Evolutionary conservation across 208 protist species (phyloP).

Genomic region (Wallacemonas sp.): DNA sequence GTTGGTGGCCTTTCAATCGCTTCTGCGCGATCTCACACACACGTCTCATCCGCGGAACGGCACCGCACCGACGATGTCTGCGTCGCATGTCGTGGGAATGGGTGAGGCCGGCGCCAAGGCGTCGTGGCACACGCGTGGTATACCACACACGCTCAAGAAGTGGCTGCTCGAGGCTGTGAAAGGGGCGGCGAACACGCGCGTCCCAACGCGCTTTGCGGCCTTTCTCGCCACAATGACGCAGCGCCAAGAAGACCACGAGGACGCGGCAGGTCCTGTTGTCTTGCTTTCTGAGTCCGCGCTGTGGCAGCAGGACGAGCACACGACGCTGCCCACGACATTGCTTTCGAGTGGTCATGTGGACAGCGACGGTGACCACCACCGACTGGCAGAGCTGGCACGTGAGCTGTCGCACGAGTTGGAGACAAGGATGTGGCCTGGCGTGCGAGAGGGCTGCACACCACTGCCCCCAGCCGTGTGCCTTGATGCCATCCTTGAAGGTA

Average conservation of each 20-base stretch:
- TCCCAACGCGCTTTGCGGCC: background rate
- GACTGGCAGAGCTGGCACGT: too few species aligned
- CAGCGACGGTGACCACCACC: too few species aligned
- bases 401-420: background rate
- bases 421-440: background rate
- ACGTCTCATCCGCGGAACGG: too few species aligned
- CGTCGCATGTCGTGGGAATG: too few species aligned
- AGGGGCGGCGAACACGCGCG: slow-evolving; percentile 12
- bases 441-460: slow-evolving; percentile 6
- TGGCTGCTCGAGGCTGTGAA: slow-evolving; percentile 27
- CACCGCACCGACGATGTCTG: too few species aligned
- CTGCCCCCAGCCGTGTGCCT: slow-evolving; percentile 9
- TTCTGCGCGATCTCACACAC: slow-evolving; percentile 27
- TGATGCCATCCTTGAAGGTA: background rate
- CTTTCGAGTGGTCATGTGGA: too few species aligned
- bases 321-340: too few species aligned
- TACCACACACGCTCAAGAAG: slow-evolving; percentile 27
- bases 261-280: background rate
- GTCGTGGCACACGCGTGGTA: slow-evolving; percentile 4
- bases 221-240: background rate
- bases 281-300: background rate
- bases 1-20: slow-evolving; percentile 34
- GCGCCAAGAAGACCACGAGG: background rate
- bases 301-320: too few species aligned
- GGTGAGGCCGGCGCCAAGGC: background rate